Evolutionary conservation across 345 rosid species (phyloP).

Genomic region (Schrenkiella parvula): DNA sequence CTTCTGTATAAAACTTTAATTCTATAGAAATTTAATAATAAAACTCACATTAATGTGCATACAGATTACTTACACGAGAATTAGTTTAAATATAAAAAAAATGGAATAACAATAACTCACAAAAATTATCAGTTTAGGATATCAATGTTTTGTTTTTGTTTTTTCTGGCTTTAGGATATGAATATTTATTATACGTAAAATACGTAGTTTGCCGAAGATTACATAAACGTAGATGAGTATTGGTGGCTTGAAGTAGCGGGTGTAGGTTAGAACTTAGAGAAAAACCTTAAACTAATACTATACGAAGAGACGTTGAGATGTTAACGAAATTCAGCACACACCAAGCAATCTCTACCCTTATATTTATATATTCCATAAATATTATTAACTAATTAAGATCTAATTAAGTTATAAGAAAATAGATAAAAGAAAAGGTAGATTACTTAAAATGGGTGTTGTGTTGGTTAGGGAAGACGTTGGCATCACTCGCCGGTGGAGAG

Average conservation of each 20-base stretch:
- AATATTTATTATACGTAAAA: background rate
- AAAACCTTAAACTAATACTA: slow-evolving; percentile 38
- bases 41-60: background rate
- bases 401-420: background rate
- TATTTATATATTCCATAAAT: background rate
- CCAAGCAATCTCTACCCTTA: slow-evolving; percentile 55
- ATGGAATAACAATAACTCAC: background rate
- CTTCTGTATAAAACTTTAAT: background rate
- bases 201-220: slow-evolving; percentile 8
- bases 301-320: slow-evolving; percentile 62
- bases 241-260: slow-evolving; percentile 41
- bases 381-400: background rate
- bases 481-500: slow-evolving; percentile 50
- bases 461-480: slow-evolving; percentile 75
- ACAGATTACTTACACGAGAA: too few relatives aligned
- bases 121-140: background rate
- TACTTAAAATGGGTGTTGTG: slow-evolving; percentile 44
- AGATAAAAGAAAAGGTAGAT: slow-evolving; percentile 17
- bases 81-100: background rate
- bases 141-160: background rate
- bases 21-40: background rate
- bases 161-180: background rate
- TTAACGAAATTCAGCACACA: slow-evolving; percentile 54
- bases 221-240: slow-evolving; percentile 32
- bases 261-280: slow-evolving; percentile 54